These are phyloP conservation scores for Vanrija sp. DNA, from an alignment of 1,284 basidiomycete genomes.

Conservation along the genomic window DNA sequence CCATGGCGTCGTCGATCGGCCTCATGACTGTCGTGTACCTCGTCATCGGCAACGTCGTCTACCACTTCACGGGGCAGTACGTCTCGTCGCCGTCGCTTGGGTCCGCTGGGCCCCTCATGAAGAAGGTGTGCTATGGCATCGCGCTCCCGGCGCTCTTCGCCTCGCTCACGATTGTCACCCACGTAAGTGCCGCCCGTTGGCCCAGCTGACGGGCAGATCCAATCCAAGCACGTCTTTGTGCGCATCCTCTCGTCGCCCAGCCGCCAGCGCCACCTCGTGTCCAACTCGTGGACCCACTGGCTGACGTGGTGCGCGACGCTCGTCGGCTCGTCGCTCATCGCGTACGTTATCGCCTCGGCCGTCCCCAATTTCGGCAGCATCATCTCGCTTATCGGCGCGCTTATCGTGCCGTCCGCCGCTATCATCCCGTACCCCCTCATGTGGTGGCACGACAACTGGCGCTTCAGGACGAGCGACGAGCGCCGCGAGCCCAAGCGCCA, in stretches of 20 bases:
- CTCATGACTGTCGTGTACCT: slow-evolving; percentile 40
- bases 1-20: slow-evolving; percentile 31
- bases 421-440: slow-evolving; percentile 28
- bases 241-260: slow-evolving; percentile 35
- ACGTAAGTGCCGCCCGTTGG: slow-evolving; percentile 42
- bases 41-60: slow-evolving; percentile 24
- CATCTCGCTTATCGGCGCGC: slow-evolving; percentile 34
- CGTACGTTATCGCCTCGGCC: slow-evolving; percentile 35
- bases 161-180: slow-evolving; percentile 23
- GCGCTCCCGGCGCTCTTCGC: slow-evolving; percentile 40
- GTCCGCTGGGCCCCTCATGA: slow-evolving; percentile 41
- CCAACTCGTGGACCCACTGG: slow-evolving; percentile 33
- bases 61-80: slow-evolving; percentile 43
- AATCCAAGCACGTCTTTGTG: slow-evolving; percentile 37
- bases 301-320: slow-evolving; percentile 27
- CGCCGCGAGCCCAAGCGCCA: slow-evolving; percentile 3
- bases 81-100: slow-evolving; percentile 45
- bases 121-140: slow-evolving; percentile 47
- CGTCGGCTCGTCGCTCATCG: slow-evolving; percentile 19
- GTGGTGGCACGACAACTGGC: slow-evolving; percentile 32
- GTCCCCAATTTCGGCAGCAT: slow-evolving; percentile 32
- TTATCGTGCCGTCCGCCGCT: slow-evolving; percentile 31
- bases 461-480: slow-evolving; percentile 1
- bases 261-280: slow-evolving; percentile 36
- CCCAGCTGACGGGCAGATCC: slow-evolving; percentile 21